Conservation (phyloP, 148 eudicot species). For the Rhododendron simsii region DNA sequence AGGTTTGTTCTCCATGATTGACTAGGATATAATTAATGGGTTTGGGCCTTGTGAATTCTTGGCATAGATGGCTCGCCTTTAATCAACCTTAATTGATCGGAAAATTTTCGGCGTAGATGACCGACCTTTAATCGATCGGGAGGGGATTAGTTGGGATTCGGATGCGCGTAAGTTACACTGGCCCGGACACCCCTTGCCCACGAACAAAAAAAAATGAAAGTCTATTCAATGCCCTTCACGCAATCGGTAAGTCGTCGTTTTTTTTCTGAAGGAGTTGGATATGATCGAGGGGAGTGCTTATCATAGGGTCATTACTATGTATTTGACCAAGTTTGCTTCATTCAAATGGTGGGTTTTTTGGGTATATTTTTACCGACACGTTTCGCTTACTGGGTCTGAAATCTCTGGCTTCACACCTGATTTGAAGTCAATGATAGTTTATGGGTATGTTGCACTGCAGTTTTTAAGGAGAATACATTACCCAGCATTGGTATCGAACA, state of each 20-base stretch:
- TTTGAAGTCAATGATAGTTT: constrained; percentile 5
- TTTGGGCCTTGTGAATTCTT: too few species aligned
- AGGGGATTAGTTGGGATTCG: too few species aligned
- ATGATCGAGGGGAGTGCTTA: constrained; percentile 3
- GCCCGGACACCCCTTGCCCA: too few species aligned
- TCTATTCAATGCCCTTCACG: neutral
- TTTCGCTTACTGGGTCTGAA: constrained; percentile 1
- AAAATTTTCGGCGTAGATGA: too few species aligned
- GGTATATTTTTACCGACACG: neutral
- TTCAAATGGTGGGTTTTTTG: neutral
- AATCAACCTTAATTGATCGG: too few species aligned
- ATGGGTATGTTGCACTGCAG: neutral
- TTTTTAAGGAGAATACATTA: neutral
- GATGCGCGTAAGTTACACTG: too few species aligned
- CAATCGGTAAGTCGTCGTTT: neutral
- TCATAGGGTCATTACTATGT: neutral
- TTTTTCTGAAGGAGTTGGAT: neutral
- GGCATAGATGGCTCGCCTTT: too few species aligned
- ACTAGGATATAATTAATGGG: too few species aligned
- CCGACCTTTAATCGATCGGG: too few species aligned
- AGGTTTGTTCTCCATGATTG: too few species aligned
- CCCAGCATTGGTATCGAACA: neutral
- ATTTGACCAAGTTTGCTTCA: constrained; percentile 4
- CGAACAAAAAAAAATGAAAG: too few species aligned
- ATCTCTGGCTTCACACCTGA: neutral